Base-by-base conservation (phyloP, 1,284 basidiomycete genomes). In the Gastroboletus turbinatus region DNA sequence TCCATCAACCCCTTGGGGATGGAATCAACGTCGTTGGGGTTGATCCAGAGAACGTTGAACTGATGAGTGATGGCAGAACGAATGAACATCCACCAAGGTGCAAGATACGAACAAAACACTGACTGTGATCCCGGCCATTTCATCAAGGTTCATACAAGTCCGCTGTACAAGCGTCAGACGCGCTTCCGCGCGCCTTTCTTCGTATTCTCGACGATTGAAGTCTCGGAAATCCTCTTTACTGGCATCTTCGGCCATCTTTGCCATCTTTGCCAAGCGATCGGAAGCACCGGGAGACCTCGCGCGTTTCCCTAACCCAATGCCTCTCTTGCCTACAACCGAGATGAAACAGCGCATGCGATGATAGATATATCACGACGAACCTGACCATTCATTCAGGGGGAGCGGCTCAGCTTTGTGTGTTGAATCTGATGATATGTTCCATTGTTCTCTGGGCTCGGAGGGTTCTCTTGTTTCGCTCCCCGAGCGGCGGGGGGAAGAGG, bases 41-140 rank as follows among this genome's bases (percentile, higher is more conserved):
- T 82, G 46, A 93, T 76, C 82, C 87, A 90, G 30, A 92, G 74
- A 29, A 88, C 80, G 66, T 92, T 92, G 72, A 91, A 91, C 90
- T 92, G 62, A 29, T 42, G 43, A 25, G 21, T 50, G 43, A 60
- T 43, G 38, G 36, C 30, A 27, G 4, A 39, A 57, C 30, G 21
- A 46, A 48, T 52, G 21, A 63, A 29, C 33, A 32, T 48, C 13
- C 44, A 45, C 47, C 33, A 45, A 29, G 35, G 21, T 36, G 21
- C 46, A 23, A 42, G 42, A 45, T 21, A 44, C 13, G 40, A 40
- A 35, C 32, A 42, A 48, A 27, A 36, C 46, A 67, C 80, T 66
- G 59, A 89, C 90, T 73, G 79, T 71, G 63, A 83, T 82, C 35
- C 82, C 88, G 11, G 77, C 78, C 65, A 81, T 79, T 69, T 90